Conservation (phyloP, 1,284 basidiomycete species). For the Cutaneotrichosporon dermatis region DNA sequence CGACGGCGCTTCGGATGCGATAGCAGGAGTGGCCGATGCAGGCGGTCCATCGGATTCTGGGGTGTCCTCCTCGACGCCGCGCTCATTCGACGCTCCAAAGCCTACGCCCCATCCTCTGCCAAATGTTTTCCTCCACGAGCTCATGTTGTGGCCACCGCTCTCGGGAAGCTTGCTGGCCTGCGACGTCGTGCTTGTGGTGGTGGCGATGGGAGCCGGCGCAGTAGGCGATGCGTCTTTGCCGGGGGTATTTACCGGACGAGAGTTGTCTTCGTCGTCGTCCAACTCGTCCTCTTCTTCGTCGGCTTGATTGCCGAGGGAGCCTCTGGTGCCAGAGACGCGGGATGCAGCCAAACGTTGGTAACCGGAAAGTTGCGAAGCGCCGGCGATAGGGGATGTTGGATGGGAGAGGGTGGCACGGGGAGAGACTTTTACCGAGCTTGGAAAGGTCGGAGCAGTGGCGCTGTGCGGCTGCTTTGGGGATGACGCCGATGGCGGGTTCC, state of each 20-base stretch:
- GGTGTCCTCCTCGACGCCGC: conserved; percentile 28
- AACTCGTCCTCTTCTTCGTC: conserved; percentile 20
- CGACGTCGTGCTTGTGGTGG: no score
- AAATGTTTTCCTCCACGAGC: conserved; percentile 24
- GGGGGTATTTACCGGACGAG: neutral
- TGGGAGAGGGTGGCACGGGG: conserved; percentile 13
- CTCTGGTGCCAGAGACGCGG: conserved; percentile 19
- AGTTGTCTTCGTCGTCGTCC: conserved; percentile 17
- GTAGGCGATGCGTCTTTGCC: neutral
- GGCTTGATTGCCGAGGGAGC: conserved; percentile 9
- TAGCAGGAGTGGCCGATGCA: neutral
- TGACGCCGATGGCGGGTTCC: conserved; percentile 10
- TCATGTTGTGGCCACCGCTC: conserved; percentile 7
- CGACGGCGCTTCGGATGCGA: conserved; percentile 5
- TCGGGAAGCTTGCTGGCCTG: neutral
- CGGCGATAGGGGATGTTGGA: conserved; percentile 14
- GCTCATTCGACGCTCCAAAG: conserved; percentile 37
- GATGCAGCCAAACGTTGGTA: conserved; percentile 14
- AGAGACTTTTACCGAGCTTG: conserved; percentile 11
- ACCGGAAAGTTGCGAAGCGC: conserved; percentile 5
- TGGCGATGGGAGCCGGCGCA: neutral
- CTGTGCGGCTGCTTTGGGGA: conserved; percentile 8
- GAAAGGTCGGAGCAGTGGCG: conserved; percentile 11
- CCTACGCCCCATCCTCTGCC: conserved; percentile 23
- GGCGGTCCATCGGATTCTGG: conserved; percentile 12